These are phyloP conservation scores for Pseudozyma sp. DNA, from an alignment of 1,284 basidiomycete species.

Conservation along the genomic window DNA sequence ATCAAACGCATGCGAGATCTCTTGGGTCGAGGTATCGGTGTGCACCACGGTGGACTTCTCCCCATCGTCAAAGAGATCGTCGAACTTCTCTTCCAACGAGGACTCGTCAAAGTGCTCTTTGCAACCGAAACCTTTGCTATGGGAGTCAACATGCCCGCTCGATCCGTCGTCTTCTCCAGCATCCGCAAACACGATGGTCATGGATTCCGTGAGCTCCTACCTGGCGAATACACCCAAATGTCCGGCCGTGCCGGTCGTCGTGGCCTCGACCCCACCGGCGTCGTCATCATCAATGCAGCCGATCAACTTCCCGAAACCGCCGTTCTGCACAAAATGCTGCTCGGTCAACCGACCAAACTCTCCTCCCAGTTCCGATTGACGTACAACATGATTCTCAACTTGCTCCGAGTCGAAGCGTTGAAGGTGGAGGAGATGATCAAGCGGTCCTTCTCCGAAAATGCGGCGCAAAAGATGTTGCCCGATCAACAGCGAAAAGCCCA, in stretches of 20 bases:
- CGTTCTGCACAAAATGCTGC: conserved; percentile 81
- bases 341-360: conserved; percentile 90
- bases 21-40: conserved; percentile 90
- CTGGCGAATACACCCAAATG: conserved; percentile 91
- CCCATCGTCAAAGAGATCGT: conserved; percentile 95
- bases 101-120: conserved; percentile 95
- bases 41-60: conserved; percentile 95
- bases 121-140: conserved; percentile 99
- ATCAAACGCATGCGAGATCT: conserved; percentile 91
- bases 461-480: conserved; percentile 89
- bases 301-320: conserved; percentile 82
- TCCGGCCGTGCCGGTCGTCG: conserved; percentile 96
- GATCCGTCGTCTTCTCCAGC: conserved; percentile 94
- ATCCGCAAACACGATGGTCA: conserved; percentile 96
- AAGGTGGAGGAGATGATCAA: conserved; percentile 99
- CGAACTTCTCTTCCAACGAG: conserved; percentile 94
- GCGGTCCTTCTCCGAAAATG: conserved; percentile 97
- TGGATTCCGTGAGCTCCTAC: conserved; percentile 80
- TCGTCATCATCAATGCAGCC: conserved; percentile 84
- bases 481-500: conserved; percentile 88
- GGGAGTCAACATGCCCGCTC: conserved; percentile 98
- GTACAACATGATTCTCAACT: conserved; percentile 99
- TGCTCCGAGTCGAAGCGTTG: conserved; percentile 94
- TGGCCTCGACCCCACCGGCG: conserved; percentile 93
- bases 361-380: conserved; percentile 96